A percentile compares a stretch with the other conserved stretches of the same genome.
Evolutionary conservation across 2,329 filamentous ascomycete species (phyloP).

Genomic region (Lasiodiplodia hormozganensis): DNA sequence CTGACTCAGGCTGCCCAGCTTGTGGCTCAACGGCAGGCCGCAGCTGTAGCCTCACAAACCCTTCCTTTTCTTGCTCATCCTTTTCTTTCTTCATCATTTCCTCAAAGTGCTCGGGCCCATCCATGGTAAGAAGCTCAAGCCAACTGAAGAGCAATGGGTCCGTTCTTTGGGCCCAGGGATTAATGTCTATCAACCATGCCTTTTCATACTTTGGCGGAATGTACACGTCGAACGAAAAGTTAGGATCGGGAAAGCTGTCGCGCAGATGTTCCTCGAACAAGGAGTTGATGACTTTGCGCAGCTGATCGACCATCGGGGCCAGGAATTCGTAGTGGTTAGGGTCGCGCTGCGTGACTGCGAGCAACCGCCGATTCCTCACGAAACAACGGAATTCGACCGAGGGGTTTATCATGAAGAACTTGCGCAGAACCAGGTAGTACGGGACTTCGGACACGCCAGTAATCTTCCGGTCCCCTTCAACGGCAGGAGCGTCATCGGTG

Average conservation of each 20-base stretch:
- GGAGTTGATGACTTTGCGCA: constrained; percentile 72
- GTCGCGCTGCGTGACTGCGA: constrained; percentile 88
- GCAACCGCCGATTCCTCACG: constrained; percentile 79
- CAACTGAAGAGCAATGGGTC: constrained; percentile 90
- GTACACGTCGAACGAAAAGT: constrained; percentile 92
- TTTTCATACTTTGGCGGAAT: constrained; percentile 76
- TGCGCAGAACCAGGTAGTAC: constrained; percentile 83
- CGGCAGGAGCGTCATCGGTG: constrained; percentile 48
- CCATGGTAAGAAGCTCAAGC: constrained; percentile 80
- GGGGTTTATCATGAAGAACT: constrained; percentile 87
- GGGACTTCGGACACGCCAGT: constrained; percentile 59
- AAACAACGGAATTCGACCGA: constrained; percentile 96
- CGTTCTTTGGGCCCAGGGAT: constrained; percentile 89
- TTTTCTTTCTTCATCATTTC: constrained; percentile 12
- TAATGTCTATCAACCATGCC: constrained; percentile 90
- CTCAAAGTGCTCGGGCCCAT: constrained; percentile 62
- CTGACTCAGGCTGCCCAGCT: background rate
- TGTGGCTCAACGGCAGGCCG: background rate
- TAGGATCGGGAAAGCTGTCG: constrained; percentile 80
- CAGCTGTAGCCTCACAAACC: constrained; percentile 4
- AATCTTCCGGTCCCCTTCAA: constrained; percentile 34
- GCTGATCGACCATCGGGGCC: constrained; percentile 67
- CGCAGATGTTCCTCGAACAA: constrained; percentile 80
- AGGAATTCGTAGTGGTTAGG: constrained; percentile 91
- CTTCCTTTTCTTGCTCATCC: constrained; percentile 9